Evolutionary conservation across 1,139 yeast genomes (phyloP).

Genomic region (Kurtzmaniella quercitrusa): DNA sequence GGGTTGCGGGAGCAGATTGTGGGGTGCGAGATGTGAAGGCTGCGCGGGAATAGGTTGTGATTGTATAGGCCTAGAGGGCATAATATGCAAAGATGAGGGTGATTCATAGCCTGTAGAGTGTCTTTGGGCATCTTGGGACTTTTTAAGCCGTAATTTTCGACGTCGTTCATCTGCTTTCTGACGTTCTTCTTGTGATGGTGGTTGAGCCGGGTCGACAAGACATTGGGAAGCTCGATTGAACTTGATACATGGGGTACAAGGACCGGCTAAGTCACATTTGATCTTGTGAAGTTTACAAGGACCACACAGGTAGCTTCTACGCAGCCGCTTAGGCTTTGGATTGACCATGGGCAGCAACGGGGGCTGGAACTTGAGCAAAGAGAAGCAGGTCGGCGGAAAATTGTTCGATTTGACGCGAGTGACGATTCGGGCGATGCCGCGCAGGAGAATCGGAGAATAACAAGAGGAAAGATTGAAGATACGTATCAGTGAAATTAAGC

Average conservation of each 20-base stretch:
- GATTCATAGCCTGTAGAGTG: not conserved
- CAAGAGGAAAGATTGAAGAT: not conserved
- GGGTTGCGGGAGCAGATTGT: not conserved
- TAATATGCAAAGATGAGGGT: not conserved
- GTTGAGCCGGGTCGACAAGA: slow-evolving; percentile 40
- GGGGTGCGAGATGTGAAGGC: not conserved
- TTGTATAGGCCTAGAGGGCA: not conserved
- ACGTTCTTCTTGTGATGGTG: slow-evolving; percentile 35
- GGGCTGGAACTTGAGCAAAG: not conserved
- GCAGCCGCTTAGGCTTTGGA: slow-evolving; percentile 24
- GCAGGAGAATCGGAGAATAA: too few species aligned
- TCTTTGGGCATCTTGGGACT: not conserved
- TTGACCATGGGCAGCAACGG: slow-evolving; percentile 1
- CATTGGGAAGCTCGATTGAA: slow-evolving; percentile 41
- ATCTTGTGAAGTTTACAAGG: slow-evolving; percentile 52
- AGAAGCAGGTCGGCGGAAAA: not conserved
- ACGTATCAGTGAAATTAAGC: too few species aligned
- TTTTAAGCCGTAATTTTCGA: slow-evolving; percentile 9
- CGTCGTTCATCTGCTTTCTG: slow-evolving; percentile 20
- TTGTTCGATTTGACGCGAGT: not conserved
- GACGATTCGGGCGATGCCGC: too few species aligned
- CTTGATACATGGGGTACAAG: slow-evolving; percentile 47
- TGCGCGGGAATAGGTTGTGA: not conserved
- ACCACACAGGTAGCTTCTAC: slow-evolving; percentile 56
- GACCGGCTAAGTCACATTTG: slow-evolving; percentile 48